These are phyloP conservation scores for Mortierella alpina DNA, from an alignment of 192 early-diverging fungal genomes.

Conservation along the genomic window DNA sequence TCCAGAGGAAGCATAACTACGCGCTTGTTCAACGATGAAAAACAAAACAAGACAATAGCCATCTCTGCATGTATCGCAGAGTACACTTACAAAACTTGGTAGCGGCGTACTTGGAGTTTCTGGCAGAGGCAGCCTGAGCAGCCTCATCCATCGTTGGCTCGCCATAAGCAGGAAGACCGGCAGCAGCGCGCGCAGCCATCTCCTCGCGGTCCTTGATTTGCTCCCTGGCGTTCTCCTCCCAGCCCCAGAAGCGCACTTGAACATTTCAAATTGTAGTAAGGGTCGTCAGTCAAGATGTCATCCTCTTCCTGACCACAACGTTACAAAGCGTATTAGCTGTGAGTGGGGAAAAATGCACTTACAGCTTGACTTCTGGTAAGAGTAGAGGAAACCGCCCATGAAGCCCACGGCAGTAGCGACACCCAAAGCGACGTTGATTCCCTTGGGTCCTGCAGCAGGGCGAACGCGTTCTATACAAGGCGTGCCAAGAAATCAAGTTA, in stretches of 20 bases:
- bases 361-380: conserved; percentile 79
- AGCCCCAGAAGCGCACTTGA: conserved; percentile 92
- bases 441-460: conserved; percentile 53
- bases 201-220: conserved; percentile 73
- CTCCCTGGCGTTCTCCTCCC: conserved; percentile 88
- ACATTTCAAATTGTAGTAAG: background rate
- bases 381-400: conserved; percentile 81
- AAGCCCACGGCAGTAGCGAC: conserved; percentile 62
- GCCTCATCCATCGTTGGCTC: conserved; percentile 63
- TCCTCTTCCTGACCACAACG: background rate
- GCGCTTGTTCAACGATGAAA: background rate
- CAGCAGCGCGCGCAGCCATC: conserved; percentile 67
- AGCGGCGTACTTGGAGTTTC: conserved; percentile 74
- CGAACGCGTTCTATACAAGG: conserved; percentile 67
- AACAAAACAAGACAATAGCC: too few species aligned
- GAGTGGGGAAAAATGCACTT: conserved; percentile 53
- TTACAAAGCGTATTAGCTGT: background rate
- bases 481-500: background rate
- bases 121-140: conserved; percentile 69
- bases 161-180: conserved; percentile 79
- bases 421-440: conserved; percentile 64
- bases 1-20: background rate
- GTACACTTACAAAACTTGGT: conserved; percentile 67
- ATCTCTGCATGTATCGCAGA: background rate
- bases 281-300: background rate